Conservation (phyloP, 2,329 filamentous ascomycete genomes). For the Phyllachora maydis region DNA sequence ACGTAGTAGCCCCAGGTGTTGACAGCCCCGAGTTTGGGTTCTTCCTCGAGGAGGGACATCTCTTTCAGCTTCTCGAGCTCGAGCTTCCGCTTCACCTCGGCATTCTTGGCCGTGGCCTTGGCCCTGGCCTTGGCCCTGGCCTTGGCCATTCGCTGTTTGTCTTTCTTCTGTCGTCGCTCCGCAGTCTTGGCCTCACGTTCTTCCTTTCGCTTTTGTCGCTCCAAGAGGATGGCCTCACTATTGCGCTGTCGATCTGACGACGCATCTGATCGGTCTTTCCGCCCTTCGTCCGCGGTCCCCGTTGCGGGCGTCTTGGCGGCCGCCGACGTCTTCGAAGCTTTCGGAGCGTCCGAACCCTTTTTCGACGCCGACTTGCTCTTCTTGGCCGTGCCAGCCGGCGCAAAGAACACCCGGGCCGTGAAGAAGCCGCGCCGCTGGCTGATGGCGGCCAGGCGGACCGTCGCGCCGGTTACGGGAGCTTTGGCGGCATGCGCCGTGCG, state of each 20-base stretch:
- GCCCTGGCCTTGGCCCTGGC: too few relatives aligned
- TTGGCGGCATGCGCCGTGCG: conserved; percentile 5
- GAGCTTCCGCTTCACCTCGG: conserved; percentile 7
- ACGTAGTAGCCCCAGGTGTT: background rate
- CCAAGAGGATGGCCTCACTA: too few relatives aligned
- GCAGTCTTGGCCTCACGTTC: too few relatives aligned
- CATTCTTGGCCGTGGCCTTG: conserved; percentile 9
- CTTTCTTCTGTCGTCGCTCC: too few relatives aligned
- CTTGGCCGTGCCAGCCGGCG: conserved; percentile 8
- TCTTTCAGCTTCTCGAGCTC: conserved; percentile 1
- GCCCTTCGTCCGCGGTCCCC: too few relatives aligned
- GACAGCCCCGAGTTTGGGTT: background rate
- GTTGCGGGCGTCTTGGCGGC: conserved; percentile 5
- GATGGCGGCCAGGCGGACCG: conserved; percentile 1
- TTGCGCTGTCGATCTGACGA: too few relatives aligned
- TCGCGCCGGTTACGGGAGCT: conserved; percentile 3
- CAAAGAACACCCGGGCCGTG: conserved; percentile 2
- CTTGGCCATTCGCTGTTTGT: too few relatives aligned
- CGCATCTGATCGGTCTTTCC: too few relatives aligned
- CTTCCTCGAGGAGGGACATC: background rate
- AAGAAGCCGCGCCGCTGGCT: conserved; percentile 5
- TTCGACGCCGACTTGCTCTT: conserved; percentile 9
- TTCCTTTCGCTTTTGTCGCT: too few relatives aligned
- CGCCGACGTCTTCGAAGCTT: conserved; percentile 1
- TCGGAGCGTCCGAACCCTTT: conserved; percentile 3